Evolutionary conservation across 192 early-diverging fungal genomes (phyloP).

Genomic region (Haplosporangium gracile): DNA sequence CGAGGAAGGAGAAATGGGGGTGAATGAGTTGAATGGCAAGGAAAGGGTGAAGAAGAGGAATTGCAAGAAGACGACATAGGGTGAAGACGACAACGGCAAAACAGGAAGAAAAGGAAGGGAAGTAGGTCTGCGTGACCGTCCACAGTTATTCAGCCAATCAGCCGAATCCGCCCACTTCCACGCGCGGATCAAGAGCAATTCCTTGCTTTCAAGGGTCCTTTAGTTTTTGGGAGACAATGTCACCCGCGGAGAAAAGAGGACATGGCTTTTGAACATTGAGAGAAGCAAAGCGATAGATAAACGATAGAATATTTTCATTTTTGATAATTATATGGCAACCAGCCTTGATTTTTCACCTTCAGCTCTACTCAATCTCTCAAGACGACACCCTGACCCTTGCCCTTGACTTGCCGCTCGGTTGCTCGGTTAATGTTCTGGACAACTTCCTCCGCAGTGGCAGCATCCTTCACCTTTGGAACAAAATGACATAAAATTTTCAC

Average conservation of each 20-base stretch:
- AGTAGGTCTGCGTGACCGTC: not conserved
- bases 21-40: not conserved
- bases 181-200: not conserved
- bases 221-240: not conserved
- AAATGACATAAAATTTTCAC: not conserved
- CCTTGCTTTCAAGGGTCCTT: not conserved
- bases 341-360: not conserved
- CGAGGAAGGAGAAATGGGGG: not conserved
- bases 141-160: not conserved
- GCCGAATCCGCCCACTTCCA: not conserved
- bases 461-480: slow-evolving; percentile 42
- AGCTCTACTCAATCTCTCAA: slow-evolving; percentile 19
- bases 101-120: not conserved
- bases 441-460: slow-evolving; percentile 5
- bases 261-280: not conserved
- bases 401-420: slow-evolving; percentile 29
- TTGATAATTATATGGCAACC: not conserved
- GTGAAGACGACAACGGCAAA: not conserved
- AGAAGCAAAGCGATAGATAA: not conserved
- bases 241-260: not conserved
- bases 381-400: not conserved
- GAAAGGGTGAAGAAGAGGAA: not conserved
- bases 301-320: not conserved
- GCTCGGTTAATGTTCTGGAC: slow-evolving; percentile 29
- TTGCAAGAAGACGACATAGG: not conserved